Base-by-base conservation (phyloP, 1,284 basidiomycete genomes). In the Trichosporon coremiiforme region DNA sequence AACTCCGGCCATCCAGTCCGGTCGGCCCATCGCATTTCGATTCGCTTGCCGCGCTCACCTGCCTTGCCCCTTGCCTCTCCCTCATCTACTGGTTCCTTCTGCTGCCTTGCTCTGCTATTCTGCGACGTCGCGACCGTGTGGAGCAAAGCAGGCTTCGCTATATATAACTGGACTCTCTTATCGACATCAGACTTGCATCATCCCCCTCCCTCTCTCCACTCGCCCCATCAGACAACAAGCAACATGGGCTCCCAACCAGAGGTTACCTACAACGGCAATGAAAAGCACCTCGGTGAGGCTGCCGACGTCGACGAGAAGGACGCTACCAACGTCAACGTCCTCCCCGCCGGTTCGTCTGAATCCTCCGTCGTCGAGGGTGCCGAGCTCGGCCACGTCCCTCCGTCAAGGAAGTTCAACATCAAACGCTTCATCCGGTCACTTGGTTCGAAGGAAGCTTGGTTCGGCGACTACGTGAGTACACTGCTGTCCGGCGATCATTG, bases 401-500 rank as follows among this genome's bases (percentile, higher is more conserved):
- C 9, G n/a, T 15, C 15, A 36, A 33, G 66, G 22, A 35, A 62
- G 29, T 71, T 71, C 55, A 70, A 35, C 57, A 0, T 65, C 25
- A 68, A 65, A 20, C 41, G 53, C 29, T 35, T 70, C 13, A 7
- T 66, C 35, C 75, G 70, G 63, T 68, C 66, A 6, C 66, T 77
- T 2, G 60, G 33, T 1, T 75, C 68, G 65, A 76, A 75, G 62
- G 73, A 78, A 17, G 75, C 72, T 1, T 78, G 77, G 78, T 65
- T 78, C 15, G 77, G 77, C 35, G 75, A 78, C 68, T 77, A 78
- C 66, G 76, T 78, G 67, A 69, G 73, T 67, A 17, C 31, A 35
- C 33, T 35, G 10, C 36, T 10, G 6, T 7, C 36, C 36, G 4
- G 36, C 10, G 36, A 38, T 38, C 36, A 12, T 12, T 10, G 5